These are phyloP conservation scores for Sutorius eximius DNA, from an alignment of 1,284 basidiomycete genomes.

Conservation along the genomic window DNA sequence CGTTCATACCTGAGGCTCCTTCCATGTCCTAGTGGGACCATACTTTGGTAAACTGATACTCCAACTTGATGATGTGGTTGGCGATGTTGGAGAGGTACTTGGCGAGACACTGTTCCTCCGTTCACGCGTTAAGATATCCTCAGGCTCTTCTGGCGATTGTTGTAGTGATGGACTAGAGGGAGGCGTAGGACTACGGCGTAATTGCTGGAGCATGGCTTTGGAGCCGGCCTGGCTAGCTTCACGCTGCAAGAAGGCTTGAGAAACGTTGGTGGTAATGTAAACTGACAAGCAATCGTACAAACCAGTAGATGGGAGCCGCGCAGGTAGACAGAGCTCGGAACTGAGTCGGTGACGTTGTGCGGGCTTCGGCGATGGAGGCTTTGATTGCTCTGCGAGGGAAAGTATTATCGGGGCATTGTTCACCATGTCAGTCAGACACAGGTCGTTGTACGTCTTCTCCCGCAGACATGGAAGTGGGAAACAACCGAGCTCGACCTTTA, in stretches of 20 bases:
- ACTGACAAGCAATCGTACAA: constrained; percentile 24
- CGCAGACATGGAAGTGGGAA: constrained; percentile 19
- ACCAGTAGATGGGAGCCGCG: constrained; percentile 67
- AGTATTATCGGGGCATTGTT: constrained; percentile 58
- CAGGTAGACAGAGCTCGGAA: constrained; percentile 61
- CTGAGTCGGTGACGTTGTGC: constrained; percentile 37
- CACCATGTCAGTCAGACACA: constrained; percentile 37
- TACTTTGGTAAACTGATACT: constrained; percentile 20
- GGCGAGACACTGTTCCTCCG: constrained; percentile 33
- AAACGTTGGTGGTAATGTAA: constrained; percentile 22
- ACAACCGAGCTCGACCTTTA: background rate
- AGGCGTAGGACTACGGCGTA: constrained; percentile 44
- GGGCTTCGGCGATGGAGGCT: constrained; percentile 17
- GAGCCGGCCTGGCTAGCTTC: constrained; percentile 62
- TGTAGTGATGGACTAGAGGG: constrained; percentile 22
- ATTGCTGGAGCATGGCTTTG: constrained; percentile 49
- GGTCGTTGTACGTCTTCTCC: background rate
- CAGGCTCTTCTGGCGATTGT: constrained; percentile 18
- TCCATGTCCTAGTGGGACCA: constrained; percentile 42
- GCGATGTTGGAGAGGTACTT: constrained; percentile 32
- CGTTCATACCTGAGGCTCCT: constrained; percentile 57
- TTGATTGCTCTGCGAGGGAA: constrained; percentile 37
- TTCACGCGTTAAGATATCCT: constrained; percentile 14
- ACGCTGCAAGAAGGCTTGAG: constrained; percentile 62
- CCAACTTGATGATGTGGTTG: constrained; percentile 30